Percentiles rank a stretch among this genome's conserved stretches.
Evolutionary conservation across 257 asterid genomes (phyloP).

Genomic region (Nicotiana sylvestris): DNA sequence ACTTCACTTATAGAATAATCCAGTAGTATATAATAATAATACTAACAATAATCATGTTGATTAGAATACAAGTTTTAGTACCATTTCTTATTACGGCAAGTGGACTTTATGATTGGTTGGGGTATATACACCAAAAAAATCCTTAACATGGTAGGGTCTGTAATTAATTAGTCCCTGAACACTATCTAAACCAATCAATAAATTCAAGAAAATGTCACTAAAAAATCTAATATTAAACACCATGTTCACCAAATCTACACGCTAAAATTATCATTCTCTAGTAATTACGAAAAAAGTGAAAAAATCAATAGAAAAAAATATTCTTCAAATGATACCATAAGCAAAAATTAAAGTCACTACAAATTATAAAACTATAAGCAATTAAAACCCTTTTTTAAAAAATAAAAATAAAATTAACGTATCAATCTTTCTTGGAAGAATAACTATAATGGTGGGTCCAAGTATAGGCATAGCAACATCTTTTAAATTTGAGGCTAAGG

Average conservation of each 20-base stretch:
- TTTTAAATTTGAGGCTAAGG: background rate
- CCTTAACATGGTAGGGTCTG: constrained; percentile 10
- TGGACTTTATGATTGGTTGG: constrained; percentile 7
- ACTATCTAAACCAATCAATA: background rate
- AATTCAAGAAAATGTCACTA: background rate
- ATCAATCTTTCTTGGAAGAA: constrained; percentile 7
- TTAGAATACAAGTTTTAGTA: background rate
- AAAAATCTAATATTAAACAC: background rate
- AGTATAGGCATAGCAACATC: background rate
- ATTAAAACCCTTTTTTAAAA: background rate
- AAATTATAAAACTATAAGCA: background rate
- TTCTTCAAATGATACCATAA: background rate
- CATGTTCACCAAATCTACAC: background rate
- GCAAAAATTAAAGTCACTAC: background rate
- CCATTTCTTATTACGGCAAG: background rate
- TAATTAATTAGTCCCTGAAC: background rate
- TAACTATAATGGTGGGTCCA: constrained; percentile 7
- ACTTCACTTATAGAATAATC: background rate
- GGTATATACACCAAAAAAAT: background rate
- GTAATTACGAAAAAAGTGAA: background rate
- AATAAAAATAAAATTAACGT: background rate
- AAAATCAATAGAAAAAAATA: background rate
- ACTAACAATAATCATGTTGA: constrained; percentile 1
- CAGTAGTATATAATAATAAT: background rate
- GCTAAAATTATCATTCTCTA: background rate